Conservation (phyloP, 2,329 filamentous ascomycete genomes). For the Camptophora hylomeconis region DNA sequence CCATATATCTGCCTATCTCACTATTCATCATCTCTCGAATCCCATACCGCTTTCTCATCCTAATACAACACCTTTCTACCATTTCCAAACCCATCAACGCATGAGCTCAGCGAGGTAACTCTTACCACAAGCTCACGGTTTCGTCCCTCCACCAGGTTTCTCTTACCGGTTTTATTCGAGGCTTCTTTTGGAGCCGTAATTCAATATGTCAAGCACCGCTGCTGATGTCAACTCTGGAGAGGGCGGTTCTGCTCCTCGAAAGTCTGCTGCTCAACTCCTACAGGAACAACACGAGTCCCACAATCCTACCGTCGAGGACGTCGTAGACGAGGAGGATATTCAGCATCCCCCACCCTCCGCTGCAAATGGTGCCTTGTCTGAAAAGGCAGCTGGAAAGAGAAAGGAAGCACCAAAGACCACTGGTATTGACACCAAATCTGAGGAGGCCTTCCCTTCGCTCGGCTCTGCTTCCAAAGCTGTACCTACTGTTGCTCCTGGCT, state of each 20-base stretch:
- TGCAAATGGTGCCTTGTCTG: slow-evolving; percentile 36
- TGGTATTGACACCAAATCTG: slow-evolving; percentile 67
- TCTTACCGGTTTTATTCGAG: too few relatives aligned
- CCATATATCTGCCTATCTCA: too few relatives aligned
- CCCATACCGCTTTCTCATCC: too few relatives aligned
- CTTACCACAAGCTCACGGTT: too few relatives aligned
- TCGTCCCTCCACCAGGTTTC: too few relatives aligned
- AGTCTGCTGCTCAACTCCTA: slow-evolving; percentile 40
- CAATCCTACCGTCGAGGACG: slow-evolving; percentile 66
- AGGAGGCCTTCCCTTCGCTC: slow-evolving; percentile 88
- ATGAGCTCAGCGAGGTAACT: too few relatives aligned
- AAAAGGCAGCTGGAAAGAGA: slow-evolving; percentile 58
- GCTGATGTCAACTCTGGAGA: slow-evolving; percentile 14
- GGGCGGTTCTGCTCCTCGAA: too few relatives aligned
- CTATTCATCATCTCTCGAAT: too few relatives aligned
- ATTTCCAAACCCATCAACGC: too few relatives aligned
- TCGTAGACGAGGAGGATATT: slow-evolving; percentile 63
- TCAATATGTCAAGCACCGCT: slow-evolving; percentile 5
- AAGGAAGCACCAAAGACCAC: slow-evolving; percentile 35
- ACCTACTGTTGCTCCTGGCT: slow-evolving; percentile 56
- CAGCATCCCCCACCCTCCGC: slow-evolving; percentile 40
- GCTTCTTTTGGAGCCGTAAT: too few relatives aligned
- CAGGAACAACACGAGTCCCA: slow-evolving; percentile 42
- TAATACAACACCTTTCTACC: too few relatives aligned
- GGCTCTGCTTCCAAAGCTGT: slow-evolving; percentile 59